These are phyloP conservation scores for Trichoderma sp. DNA, from an alignment of 2,329 filamentous ascomycete genomes.

Conservation along the genomic window DNA sequence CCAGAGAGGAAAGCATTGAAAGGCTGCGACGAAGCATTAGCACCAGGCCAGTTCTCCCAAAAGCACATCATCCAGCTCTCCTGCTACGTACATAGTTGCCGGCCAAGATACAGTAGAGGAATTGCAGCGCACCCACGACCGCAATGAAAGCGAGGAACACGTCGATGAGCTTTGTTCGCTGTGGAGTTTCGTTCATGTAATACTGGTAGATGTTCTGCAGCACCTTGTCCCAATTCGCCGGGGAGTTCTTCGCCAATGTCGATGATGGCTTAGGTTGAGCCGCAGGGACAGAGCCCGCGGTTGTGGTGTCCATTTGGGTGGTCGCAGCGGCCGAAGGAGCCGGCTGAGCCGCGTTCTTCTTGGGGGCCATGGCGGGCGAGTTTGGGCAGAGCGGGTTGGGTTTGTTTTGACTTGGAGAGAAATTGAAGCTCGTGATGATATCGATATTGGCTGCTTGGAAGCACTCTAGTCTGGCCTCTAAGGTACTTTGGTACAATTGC, in stretches of 20 bases:
- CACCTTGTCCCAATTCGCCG: slow-evolving; percentile 60
- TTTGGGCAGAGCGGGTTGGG: neutral
- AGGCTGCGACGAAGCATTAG: slow-evolving; percentile 60
- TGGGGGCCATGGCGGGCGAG: slow-evolving; percentile 52
- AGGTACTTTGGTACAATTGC: slow-evolving; percentile 29
- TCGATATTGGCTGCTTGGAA: slow-evolving; percentile 2
- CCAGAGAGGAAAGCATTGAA: slow-evolving; percentile 99
- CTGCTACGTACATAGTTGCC: slow-evolving; percentile 83
- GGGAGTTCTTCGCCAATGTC: slow-evolving; percentile 27
- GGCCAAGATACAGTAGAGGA: slow-evolving; percentile 86
- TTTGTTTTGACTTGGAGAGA: neutral
- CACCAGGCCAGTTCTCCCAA: neutral
- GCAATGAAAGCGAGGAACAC: slow-evolving; percentile 88
- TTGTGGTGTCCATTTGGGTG: slow-evolving; percentile 38
- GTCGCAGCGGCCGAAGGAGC: slow-evolving; percentile 42
- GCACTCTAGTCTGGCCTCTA: neutral
- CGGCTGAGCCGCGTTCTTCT: slow-evolving; percentile 47
- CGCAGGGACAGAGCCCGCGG: slow-evolving; percentile 35
- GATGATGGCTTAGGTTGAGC: slow-evolving; percentile 31
- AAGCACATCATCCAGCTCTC: neutral
- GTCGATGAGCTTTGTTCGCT: slow-evolving; percentile 90
- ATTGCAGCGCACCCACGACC: slow-evolving; percentile 85
- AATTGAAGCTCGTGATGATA: slow-evolving; percentile 5
- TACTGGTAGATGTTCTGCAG: slow-evolving; percentile 71
- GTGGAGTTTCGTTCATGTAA: slow-evolving; percentile 80